phyloP scores from a whole-genome alignment of 1,139 yeast genomes.

The Lodderomyces metapsilosis region DNA sequence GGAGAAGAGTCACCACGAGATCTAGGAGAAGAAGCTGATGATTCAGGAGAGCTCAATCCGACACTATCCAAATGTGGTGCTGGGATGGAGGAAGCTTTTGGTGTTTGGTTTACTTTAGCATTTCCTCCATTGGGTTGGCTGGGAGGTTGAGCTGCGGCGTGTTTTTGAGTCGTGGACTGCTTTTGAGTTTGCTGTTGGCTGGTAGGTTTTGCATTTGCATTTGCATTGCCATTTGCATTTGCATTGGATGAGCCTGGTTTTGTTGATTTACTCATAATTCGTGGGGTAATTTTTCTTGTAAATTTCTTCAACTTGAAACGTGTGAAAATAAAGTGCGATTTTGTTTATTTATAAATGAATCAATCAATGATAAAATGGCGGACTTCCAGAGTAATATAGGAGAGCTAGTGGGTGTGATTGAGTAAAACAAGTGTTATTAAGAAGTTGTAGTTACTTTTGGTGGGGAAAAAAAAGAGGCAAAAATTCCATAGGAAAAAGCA shows the following conservation, averaged over 20 bases:
- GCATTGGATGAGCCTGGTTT: neutral
- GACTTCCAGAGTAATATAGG: neutral
- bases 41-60: constrained; percentile 1
- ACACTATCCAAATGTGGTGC: constrained; percentile 9
- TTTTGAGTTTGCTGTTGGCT: neutral
- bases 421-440: too few species aligned
- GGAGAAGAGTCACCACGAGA: constrained; percentile 3
- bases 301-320: neutral
- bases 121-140: neutral
- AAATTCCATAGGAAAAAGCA: neutral
- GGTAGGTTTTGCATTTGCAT: neutral
- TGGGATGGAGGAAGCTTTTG: constrained; percentile 2
- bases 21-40: constrained; percentile 1
- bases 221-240: neutral
- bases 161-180: neutral
- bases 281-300: neutral
- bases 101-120: neutral
- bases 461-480: neutral
- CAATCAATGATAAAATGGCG: too few species aligned
- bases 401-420: too few species aligned
- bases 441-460: neutral
- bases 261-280: constrained; percentile 2
- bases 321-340: neutral
- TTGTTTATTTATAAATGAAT: too few species aligned
- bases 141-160: neutral